These are phyloP conservation scores for Drechslerella stenobrocha DNA, from an alignment of 2,329 filamentous ascomycete genomes.

Conservation along the genomic window DNA sequence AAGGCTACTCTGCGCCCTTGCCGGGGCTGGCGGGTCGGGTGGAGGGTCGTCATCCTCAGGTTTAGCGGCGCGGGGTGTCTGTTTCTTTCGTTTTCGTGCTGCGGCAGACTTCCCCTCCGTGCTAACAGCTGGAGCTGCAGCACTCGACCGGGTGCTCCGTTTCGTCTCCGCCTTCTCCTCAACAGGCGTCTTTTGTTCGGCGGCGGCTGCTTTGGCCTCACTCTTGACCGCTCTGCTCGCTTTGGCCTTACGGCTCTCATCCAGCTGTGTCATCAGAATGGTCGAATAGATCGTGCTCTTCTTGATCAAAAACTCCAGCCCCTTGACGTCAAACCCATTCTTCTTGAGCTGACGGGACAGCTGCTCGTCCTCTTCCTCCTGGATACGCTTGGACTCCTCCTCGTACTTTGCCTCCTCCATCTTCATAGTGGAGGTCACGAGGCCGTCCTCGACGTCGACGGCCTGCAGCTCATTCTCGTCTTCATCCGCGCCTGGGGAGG, in stretches of 20 bases:
- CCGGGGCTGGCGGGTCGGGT: constrained; percentile 17
- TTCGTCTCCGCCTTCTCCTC: constrained; percentile 33
- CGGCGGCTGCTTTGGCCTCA: constrained; percentile 17
- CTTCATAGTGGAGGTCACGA: constrained; percentile 46
- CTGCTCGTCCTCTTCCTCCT: constrained; percentile 40
- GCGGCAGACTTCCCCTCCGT: constrained; percentile 10
- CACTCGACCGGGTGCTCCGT: constrained; percentile 40
- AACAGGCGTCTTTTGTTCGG: constrained; percentile 35
- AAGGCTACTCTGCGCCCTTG: constrained; percentile 57
- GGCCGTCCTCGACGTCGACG: constrained; percentile 31
- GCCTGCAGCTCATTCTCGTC: constrained; percentile 23
- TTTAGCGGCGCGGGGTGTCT: constrained; percentile 17
- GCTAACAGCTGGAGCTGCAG: constrained; percentile 10
- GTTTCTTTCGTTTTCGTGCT: constrained; percentile 53
- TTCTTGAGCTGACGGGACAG: constrained; percentile 34
- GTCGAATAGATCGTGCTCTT: constrained; percentile 52
- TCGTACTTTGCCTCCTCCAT: constrained; percentile 43
- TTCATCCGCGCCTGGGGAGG: constrained; percentile 17
- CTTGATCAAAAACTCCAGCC: constrained; percentile 52
- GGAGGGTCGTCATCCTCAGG: not conserved
- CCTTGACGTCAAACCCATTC: constrained; percentile 39
- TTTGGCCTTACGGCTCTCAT: constrained; percentile 49
- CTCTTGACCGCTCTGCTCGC: constrained; percentile 35
- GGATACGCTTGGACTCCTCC: constrained; percentile 29
- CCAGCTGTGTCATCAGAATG: constrained; percentile 54